These are phyloP conservation scores for Simplicillium aogashimaense DNA, from an alignment of 2,329 filamentous ascomycete species.

Conservation along the genomic window DNA sequence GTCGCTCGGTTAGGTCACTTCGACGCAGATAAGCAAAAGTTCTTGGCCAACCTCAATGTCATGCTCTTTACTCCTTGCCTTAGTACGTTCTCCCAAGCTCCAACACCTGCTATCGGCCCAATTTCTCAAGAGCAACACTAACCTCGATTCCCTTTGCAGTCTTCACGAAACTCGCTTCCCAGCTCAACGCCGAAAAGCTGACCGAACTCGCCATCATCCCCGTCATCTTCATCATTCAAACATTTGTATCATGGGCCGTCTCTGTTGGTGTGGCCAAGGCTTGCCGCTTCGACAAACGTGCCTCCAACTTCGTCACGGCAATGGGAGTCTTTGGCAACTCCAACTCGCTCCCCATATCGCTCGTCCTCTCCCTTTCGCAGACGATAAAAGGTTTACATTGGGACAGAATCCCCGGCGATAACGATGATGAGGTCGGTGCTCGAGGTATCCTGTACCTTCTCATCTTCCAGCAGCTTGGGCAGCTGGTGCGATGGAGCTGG, in stretches of 20 bases:
- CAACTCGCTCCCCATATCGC: constrained; percentile 92
- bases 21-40: constrained; percentile 91
- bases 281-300: constrained; percentile 75
- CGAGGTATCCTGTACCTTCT: constrained; percentile 90
- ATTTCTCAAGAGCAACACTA: constrained; percentile 1
- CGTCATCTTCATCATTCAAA: constrained; percentile 86
- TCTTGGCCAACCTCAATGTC: constrained; percentile 92
- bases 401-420: constrained; percentile 79
- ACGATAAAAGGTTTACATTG: constrained; percentile 89
- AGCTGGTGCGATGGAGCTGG: constrained; percentile 96
- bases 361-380: constrained; percentile 87
- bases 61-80: constrained; percentile 94
- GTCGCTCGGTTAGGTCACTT: constrained; percentile 86
- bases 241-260: constrained; percentile 72
- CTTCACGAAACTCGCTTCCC: constrained; percentile 92
- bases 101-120: background rate
- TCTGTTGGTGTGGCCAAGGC: constrained; percentile 60
- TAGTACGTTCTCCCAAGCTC: constrained; percentile 45
- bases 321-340: constrained; percentile 99
- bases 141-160: constrained; percentile 42
- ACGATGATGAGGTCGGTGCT: constrained; percentile 88
- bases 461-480: constrained; percentile 95
- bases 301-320: constrained; percentile 88
- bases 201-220: constrained; percentile 87
- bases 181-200: constrained; percentile 85